Base-by-base conservation (phyloP, 2,329 filamentous ascomycete genomes). In the Ceratocystis cacaofunesta region DNA sequence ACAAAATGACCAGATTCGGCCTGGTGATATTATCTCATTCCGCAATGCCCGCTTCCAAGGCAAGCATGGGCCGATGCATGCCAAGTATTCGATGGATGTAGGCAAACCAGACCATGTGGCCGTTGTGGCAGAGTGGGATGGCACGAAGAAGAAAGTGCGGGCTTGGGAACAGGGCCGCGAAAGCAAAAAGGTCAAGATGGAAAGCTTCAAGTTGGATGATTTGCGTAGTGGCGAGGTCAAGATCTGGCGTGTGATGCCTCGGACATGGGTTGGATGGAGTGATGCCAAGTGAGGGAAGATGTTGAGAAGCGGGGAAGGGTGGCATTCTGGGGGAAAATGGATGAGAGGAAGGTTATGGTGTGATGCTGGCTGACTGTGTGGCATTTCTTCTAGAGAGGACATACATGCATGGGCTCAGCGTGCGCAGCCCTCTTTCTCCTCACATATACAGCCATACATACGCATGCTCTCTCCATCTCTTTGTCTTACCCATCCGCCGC, bases 161-260 rank as follows among this genome's bases (percentile, higher is more conserved):
- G 92, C 87, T 1, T 97, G 90, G 89, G 94, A 97, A 75, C 94
- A 99, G 74, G 92, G 92, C 0, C 80, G 92, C 15, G 92, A 97
- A 78, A 92, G 85, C 74, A 92, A 88, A 75, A 97, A 96, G 79
- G 87, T 95, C 65, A 94, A 95, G 78, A 78, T 90, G 68, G 92
- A 97, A 79, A 95, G 91, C 76, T 97, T 92, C 77, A 89, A 92
- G 77, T 81, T 99, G 68, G 91, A 92, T 57, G 94, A 99, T 77
- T 73, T 99, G 74, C 83, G 90, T 73, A 92, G 88, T 75, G 94
- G 94, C 19, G 94, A 99, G 77, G 92, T 96, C 71, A 92, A 94
- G 78, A 90, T 99, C 68, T 99, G 94, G 94, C 84, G 94, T 66
- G 88, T 96, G 58, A 95, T 97, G 84, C 89, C 90, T 48, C 83